A percentile compares a stretch with the other conserved stretches of the same genome.
These are phyloP conservation scores for Gyromitra esculenta DNA, from an alignment of 2,329 filamentous ascomycete genomes.

Conservation along the genomic window DNA sequence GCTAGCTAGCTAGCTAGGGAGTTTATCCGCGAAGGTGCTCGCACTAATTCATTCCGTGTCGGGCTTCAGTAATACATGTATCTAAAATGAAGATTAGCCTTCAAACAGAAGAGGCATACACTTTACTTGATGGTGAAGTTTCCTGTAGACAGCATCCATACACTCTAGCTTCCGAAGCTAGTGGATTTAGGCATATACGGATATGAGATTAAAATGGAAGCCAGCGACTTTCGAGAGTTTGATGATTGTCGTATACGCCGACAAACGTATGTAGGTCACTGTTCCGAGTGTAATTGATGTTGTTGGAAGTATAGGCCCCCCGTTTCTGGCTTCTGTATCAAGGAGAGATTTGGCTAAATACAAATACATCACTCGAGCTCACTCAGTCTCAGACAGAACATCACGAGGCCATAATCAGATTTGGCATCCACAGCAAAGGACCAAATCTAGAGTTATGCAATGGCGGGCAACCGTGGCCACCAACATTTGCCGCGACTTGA, in stretches of 20 bases:
- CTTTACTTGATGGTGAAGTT: background rate
- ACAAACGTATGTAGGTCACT: background rate
- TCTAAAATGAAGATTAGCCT: background rate
- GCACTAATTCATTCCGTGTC: conserved; percentile 28
- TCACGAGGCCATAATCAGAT: conserved; percentile 17
- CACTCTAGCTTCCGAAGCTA: background rate
- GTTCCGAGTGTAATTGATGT: background rate
- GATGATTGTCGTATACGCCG: background rate
- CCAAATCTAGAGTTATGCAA: conserved; percentile 1
- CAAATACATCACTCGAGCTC: conserved; percentile 18
- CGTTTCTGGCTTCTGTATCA: background rate
- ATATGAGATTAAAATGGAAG: background rate
- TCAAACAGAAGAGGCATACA: background rate
- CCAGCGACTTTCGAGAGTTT: background rate
- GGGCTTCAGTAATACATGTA: background rate
- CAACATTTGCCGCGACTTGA: background rate
- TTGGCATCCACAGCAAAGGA: background rate
- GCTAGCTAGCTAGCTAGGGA: background rate
- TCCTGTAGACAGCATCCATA: background rate
- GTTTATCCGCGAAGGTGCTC: conserved; percentile 32
- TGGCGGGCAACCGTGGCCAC: background rate
- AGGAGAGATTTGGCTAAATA: conserved; percentile 32
- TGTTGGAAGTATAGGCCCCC: background rate
- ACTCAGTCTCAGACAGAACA: conserved; percentile 3
- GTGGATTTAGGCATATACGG: background rate